Base-by-base conservation (phyloP, 2,329 filamentous ascomycete species). In the Colletotrichum tanaceti region DNA sequence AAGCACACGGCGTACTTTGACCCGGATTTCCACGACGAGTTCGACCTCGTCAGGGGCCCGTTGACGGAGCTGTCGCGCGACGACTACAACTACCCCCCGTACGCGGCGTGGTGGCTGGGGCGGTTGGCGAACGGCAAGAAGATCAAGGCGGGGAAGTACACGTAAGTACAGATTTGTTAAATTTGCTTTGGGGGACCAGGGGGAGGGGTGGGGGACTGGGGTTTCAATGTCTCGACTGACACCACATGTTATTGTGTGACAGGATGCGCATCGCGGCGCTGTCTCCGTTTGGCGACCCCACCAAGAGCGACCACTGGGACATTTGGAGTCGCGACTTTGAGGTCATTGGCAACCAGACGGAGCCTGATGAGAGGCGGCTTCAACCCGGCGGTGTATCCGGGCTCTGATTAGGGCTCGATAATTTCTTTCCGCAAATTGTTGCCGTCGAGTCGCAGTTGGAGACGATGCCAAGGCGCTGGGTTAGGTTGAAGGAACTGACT, bases 251-350 rank as follows among this genome's bases (percentile, higher is more conserved):
- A n/a, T n/a, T n/a, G n/a, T n/a, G 7, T 6, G 1, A 9, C 9
- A 71, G 70, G 0, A 68, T 71, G 55, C 68, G 68, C 7, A 44
- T 71, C 10, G 70, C 68, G 32, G 68, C 70, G 3, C 39, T 71
- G 7, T 22, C 39, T 13, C 70, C 70, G 7, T 71, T 70, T 14
- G 70, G 70, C 7, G 39, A 67, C 7, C 55, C 67, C 9, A 13
- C 44, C 4, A 43, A 49, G 2, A 62, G 54, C n/a, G 58, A 50
- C 3, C 50, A 71, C 13, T 71, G 70, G 70, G 63, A 70, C 16
- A 43, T 62, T 24, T 64, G 22, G 39, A 70, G 3, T 0, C 47
- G 53, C 18, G 14, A 58, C 5, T 65, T 68, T 22, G 20, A 49
- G 28, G 47, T 55, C 7, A 6, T 47, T 47, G n/a, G 24, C 18